Evolutionary conservation across 805 yeast genomes (phyloP).

Genomic region (Soucietia sequanensis): DNA sequence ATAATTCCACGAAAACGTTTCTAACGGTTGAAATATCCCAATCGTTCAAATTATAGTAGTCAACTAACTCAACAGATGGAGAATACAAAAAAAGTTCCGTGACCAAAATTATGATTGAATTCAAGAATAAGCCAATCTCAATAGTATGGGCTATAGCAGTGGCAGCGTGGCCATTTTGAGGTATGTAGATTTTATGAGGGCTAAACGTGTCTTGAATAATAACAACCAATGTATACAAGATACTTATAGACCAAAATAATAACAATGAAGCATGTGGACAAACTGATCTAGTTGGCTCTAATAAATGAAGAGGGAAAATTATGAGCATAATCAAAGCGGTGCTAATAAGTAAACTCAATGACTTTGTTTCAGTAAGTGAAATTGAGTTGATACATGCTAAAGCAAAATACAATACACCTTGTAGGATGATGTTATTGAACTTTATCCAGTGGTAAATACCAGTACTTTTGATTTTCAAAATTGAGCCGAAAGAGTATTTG

Average conservation of each 20-base stretch:
- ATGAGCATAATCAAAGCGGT: conserved; percentile 9
- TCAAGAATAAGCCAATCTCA: conserved; percentile 14
- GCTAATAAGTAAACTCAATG: conserved; percentile 6
- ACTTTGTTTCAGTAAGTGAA: conserved; percentile 4
- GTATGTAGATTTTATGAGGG: conserved; percentile 14
- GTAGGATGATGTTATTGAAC: conserved; percentile 15
- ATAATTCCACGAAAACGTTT: conserved; percentile 10
- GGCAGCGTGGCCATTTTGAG: conserved; percentile 4
- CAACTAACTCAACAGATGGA: conserved; percentile 18
- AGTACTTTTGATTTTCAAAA: conserved; percentile 13
- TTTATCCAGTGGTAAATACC: conserved; percentile 17
- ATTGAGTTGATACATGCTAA: conserved; percentile 8
- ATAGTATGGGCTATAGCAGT: conserved; percentile 5
- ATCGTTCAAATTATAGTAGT: conserved; percentile 13
- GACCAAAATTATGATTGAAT: conserved; percentile 13
- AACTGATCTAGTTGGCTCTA: conserved; percentile 42
- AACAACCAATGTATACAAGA: conserved; percentile 9
- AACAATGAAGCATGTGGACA: conserved; percentile 38
- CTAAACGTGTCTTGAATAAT: conserved; percentile 19
- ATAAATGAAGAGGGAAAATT: conserved; percentile 41
- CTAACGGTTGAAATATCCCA: conserved; percentile 8
- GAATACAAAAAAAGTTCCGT: conserved; percentile 16
- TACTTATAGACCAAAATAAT: conserved; percentile 34
- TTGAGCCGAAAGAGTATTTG: conserved; percentile 17
- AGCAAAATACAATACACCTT: conserved; percentile 7